Conservation (phyloP, 495 filamentous ascomycete genomes). For the Xylaria curta region DNA sequence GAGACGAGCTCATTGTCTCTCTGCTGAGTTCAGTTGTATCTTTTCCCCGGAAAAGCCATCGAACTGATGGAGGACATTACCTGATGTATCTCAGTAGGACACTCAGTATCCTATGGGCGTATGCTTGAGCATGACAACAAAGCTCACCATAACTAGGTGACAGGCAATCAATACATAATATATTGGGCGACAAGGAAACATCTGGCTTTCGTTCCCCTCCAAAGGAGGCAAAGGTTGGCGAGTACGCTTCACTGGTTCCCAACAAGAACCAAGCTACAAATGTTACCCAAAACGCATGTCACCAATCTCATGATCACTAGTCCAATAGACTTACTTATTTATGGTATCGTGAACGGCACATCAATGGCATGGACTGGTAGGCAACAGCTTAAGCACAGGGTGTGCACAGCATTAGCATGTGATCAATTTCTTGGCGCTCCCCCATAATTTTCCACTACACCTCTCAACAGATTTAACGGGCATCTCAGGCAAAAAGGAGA, state of each 20-base stretch:
- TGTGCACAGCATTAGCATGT: slow-evolving; percentile 21
- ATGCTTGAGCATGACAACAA: background rate
- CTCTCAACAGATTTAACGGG: background rate
- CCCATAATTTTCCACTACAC: background rate
- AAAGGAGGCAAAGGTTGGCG: background rate
- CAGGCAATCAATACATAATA: background rate
- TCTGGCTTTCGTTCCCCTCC: background rate
- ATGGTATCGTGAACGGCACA: slow-evolving; percentile 4
- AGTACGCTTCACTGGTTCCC: background rate
- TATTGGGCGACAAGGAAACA: background rate
- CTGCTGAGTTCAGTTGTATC: background rate
- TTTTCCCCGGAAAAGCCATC: background rate
- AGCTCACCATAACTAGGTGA: background rate
- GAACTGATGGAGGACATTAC: background rate
- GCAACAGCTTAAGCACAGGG: slow-evolving; percentile 11
- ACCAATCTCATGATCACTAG: background rate
- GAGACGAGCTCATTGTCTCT: background rate
- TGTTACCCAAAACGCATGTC: background rate
- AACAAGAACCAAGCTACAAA: background rate
- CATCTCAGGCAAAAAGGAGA: background rate
- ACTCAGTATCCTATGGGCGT: background rate
- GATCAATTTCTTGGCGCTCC: slow-evolving; percentile 11
- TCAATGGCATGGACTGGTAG: background rate
- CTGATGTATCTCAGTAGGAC: background rate
- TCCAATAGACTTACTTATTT: background rate